phyloP scores from a whole-genome alignment of 805 yeast species.

The Metschnikowia reukaufii region DNA sequence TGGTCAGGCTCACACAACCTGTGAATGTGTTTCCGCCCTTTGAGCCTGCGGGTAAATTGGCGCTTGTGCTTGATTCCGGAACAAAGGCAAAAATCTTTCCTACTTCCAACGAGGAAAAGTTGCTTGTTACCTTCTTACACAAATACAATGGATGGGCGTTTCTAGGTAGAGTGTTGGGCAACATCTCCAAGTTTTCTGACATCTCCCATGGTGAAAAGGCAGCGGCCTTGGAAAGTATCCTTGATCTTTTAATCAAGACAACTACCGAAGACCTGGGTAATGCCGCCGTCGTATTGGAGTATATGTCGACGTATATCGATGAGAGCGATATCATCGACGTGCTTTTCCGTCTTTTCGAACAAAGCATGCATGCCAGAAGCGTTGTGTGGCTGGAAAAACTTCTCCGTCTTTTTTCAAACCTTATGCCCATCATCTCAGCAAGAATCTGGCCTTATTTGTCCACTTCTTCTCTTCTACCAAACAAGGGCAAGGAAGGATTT shows the following conservation, averaged over 20 bases:
- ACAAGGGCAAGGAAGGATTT: conserved; percentile 61
- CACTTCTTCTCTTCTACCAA: conserved; percentile 63
- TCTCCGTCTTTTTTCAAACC: conserved; percentile 49
- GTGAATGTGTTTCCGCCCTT: conserved; percentile 58
- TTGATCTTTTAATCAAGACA: conserved; percentile 47
- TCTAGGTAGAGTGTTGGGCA: conserved; percentile 75
- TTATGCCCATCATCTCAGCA: conserved; percentile 51
- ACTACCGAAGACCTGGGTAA: conserved; percentile 6
- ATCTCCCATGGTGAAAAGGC: conserved; percentile 37
- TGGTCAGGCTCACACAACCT: conserved; percentile 49
- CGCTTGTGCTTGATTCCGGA: conserved; percentile 44
- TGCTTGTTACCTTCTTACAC: conserved; percentile 64
- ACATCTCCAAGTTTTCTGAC: conserved; percentile 46
- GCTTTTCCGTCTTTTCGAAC: conserved; percentile 65
- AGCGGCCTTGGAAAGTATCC: conserved; percentile 39
- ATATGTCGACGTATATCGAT: conserved; percentile 48
- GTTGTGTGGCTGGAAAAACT: conserved; percentile 45
- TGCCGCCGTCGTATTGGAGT: conserved; percentile 28
- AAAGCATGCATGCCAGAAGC: conserved; percentile 57
- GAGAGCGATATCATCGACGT: conserved; percentile 63
- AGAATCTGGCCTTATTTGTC: conserved; percentile 79
- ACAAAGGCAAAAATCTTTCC: conserved; percentile 75
- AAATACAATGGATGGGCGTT: conserved; percentile 85
- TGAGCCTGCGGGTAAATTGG: conserved; percentile 47
- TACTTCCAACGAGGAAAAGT: conserved; percentile 33